Base-by-base conservation (phyloP, 257 asterid genomes). In the Ballota nigra region DNA sequence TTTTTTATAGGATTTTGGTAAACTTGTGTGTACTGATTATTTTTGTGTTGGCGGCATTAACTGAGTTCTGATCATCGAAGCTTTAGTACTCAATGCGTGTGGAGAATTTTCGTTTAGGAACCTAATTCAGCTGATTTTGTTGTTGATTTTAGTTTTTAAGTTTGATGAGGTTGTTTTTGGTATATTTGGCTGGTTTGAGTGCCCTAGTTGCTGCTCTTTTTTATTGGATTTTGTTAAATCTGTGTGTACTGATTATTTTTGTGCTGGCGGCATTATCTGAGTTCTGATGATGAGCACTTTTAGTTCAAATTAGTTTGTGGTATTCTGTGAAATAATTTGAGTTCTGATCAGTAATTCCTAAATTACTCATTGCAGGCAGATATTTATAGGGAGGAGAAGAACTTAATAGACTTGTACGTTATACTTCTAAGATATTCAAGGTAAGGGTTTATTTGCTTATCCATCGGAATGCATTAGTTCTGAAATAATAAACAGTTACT, bases 371-470 rank as follows among this genome's bases (percentile, higher is more conserved):
- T 77, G 72, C 89, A 87, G 95, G 96, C 96, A 16, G 81, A 77
- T 74, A 91, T 91, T 43, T 86, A 86, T 62, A 84, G 95, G 82
- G 91, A 84, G 71, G 98, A 91, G 87, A 84, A 80, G 47, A 88
- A 87, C 68, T 70, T 91, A 34, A 79, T 94, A 36, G 96, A 94
- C 83, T 82, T 94, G 79, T 89, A 89, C 82, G 72, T 89, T 70
- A 87, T 89, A 28, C 88, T 91, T 57, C 77, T 94, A 23, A 85
- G 95, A 87, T 91, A 85, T 81, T 84, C 95, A 58, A 94, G 97
- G 97, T 91, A 78, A 59, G 15, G 52, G 40, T 61, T 56, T 56
- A 15, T 3, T 26, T 73, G 55, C 61, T 71, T 38, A 33, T 16
- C 53, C 69, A n/a, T 65, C 60, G 38, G 34, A 26, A 55, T 22